Evolutionary conservation across 1,284 basidiomycete genomes (phyloP).

Genomic region (Macrocystidia cucumis): DNA sequence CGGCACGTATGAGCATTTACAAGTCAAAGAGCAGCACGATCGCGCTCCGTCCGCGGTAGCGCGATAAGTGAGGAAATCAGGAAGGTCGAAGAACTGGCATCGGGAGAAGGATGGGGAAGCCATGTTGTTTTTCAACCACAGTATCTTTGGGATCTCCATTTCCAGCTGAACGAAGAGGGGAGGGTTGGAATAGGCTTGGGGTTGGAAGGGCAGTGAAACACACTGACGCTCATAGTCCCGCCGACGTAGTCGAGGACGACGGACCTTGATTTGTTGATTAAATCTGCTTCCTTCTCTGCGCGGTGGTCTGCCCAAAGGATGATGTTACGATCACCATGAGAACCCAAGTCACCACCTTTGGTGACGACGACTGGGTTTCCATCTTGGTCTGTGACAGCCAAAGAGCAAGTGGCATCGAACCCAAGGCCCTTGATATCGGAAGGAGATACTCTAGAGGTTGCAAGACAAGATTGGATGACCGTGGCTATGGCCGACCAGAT

Average conservation of each 20-base stretch:
- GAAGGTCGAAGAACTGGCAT: conserved; percentile 95
- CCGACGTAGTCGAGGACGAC: conserved; percentile 93
- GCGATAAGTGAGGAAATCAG: conserved; percentile 93
- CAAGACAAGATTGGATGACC: conserved; percentile 66
- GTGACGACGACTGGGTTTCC: conserved; percentile 82
- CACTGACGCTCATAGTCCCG: conserved; percentile 88
- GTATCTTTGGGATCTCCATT: conserved; percentile 95
- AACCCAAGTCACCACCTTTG: conserved; percentile 57
- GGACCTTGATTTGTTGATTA: conserved; percentile 83
- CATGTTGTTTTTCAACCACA: conserved; percentile 96
- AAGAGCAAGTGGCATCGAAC: conserved; percentile 95
- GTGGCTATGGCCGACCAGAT: conserved; percentile 81
- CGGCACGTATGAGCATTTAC: conserved; percentile 97
- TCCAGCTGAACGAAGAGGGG: conserved; percentile 55
- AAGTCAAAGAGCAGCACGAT: conserved; percentile 90
- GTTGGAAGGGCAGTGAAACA: background rate
- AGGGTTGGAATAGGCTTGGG: background rate
- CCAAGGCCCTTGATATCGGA: conserved; percentile 81
- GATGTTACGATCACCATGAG: conserved; percentile 71
- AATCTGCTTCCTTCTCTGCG: conserved; percentile 85
- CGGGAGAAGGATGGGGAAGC: conserved; percentile 61
- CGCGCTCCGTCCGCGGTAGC: conserved; percentile 78
- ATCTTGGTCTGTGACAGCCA: conserved; percentile 77
- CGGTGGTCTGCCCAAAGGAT: conserved; percentile 95
- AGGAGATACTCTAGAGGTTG: conserved; percentile 53